A percentile compares a stretch with the other conserved stretches of the same genome.
Conservation (phyloP, 2,329 filamentous ascomycete genomes). For the Colletotrichum neosansevieriae region DNA sequence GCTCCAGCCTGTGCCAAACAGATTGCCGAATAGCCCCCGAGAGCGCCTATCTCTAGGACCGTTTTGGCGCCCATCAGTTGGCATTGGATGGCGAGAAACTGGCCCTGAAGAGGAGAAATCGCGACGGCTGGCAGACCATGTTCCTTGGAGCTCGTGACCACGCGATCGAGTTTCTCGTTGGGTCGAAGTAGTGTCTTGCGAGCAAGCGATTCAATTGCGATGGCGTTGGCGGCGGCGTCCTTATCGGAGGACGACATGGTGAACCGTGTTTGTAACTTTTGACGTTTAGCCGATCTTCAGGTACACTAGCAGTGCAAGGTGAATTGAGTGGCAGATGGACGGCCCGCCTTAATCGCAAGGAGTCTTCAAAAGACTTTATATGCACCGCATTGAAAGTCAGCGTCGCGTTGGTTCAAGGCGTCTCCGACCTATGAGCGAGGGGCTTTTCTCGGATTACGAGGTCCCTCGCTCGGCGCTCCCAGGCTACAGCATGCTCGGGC, state of each 20-base stretch:
- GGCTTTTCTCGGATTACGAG: not conserved
- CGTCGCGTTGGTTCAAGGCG: too few relatives aligned
- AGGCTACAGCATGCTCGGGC: too few relatives aligned
- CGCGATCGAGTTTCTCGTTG: conserved; percentile 43
- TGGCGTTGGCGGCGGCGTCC: not conserved
- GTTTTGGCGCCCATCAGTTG: conserved; percentile 50
- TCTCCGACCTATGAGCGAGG: too few relatives aligned
- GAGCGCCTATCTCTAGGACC: conserved; percentile 66
- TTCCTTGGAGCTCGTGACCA: conserved; percentile 48
- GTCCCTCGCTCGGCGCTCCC: not conserved
- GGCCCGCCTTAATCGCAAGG: too few relatives aligned
- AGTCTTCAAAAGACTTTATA: too few relatives aligned
- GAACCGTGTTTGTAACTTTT: not conserved
- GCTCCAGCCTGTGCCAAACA: conserved; percentile 59
- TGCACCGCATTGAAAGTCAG: too few relatives aligned
- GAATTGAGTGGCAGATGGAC: too few relatives aligned
- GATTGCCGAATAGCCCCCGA: conserved; percentile 66
- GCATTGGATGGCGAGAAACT: conserved; percentile 54
- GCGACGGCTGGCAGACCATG: conserved; percentile 53
- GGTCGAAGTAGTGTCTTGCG: conserved; percentile 7
- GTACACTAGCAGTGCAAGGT: too few relatives aligned
- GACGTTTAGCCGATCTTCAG: not conserved
- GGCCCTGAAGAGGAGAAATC: conserved; percentile 51
- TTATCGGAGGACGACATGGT: not conserved
- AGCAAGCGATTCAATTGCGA: conserved; percentile 6